phyloP scores from a whole-genome alignment of 73 alveolate genomes.

The Blepharisma stoltei region DNA sequence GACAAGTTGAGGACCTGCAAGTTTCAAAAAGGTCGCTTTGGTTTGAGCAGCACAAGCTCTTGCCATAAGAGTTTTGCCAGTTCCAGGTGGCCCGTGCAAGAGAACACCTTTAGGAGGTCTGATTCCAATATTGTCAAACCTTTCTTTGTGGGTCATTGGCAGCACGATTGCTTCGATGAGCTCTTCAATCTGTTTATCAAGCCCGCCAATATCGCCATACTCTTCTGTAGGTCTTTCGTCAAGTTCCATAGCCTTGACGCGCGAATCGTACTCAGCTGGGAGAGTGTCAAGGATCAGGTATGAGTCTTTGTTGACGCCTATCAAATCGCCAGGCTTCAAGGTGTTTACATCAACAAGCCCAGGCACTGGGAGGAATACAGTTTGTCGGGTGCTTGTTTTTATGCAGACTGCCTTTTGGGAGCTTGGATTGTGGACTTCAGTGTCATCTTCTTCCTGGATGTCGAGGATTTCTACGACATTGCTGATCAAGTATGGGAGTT shows the following conservation, averaged over 20 bases:
- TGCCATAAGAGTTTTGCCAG: constrained; percentile 99
- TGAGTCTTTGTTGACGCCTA: constrained; percentile 99
- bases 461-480: constrained; percentile 83
- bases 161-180: constrained; percentile 98
- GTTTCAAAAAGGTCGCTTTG: constrained; percentile 97
- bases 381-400: constrained; percentile 92
- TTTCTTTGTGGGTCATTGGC: constrained; percentile 98
- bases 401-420: constrained; percentile 62
- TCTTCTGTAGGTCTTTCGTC: constrained; percentile 99
- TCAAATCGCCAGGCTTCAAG: constrained; percentile 96
- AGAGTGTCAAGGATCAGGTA: constrained; percentile 97
- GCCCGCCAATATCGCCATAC: constrained; percentile 99
- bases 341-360: constrained; percentile 98
- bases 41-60: constrained; percentile 99
- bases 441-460: constrained; percentile 72
- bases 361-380: constrained; percentile 97
- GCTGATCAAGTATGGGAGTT: constrained; percentile 97
- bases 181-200: constrained; percentile 98
- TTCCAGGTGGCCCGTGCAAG: constrained; percentile 99
- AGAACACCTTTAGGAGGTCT: constrained; percentile 99
- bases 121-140: constrained; percentile 99
- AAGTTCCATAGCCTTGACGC: constrained; percentile 94
- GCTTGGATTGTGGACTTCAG: constrained; percentile 44
- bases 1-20: constrained; percentile 99
- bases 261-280: constrained; percentile 96